These are phyloP conservation scores for Deuterostichococcus epilithicus DNA, from an alignment of 139 green algal species.

Conservation along the genomic window DNA sequence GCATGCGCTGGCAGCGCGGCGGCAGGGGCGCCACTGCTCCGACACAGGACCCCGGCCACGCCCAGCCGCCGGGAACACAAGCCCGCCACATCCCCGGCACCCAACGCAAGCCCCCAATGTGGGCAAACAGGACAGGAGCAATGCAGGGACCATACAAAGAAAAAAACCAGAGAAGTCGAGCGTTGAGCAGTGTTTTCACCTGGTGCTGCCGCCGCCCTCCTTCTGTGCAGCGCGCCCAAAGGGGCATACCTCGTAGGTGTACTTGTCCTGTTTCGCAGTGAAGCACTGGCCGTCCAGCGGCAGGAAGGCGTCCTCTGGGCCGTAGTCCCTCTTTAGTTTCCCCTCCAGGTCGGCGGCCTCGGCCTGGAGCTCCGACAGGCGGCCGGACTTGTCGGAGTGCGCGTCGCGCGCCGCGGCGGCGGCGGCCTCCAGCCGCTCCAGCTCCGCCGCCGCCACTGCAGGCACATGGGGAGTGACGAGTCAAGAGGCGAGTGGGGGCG, in stretches of 20 bases:
- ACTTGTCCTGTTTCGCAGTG: slow-evolving; percentile 48
- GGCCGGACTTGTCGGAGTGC: not conserved
- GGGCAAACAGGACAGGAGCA: too few species aligned
- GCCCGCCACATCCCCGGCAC: too few species aligned
- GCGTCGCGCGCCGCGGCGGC: slow-evolving; percentile 5
- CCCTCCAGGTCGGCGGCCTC: slow-evolving; percentile 12
- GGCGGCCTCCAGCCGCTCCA: slow-evolving; percentile 2
- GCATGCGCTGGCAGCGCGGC: too few species aligned
- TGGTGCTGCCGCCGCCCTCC: slow-evolving; percentile 39
- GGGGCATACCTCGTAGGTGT: slow-evolving; percentile 74
- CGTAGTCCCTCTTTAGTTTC: slow-evolving; percentile 40
- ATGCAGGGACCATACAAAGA: too few species aligned
- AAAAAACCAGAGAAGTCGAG: too few species aligned
- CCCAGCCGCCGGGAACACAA: too few species aligned
- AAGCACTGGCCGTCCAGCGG: slow-evolving; percentile 49
- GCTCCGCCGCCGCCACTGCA: not conserved
- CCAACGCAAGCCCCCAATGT: too few species aligned
- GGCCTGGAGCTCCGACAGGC: slow-evolving; percentile 13
- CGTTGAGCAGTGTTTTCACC: not conserved
- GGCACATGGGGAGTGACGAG: too few species aligned
- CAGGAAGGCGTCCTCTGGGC: slow-evolving; percentile 36
- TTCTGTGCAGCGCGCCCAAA: slow-evolving; percentile 66
- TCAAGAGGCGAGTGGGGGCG: too few species aligned
- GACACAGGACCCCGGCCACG: too few species aligned
- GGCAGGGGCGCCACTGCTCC: not conserved